Percentiles rank a stretch among this genome's conserved stretches.
Evolutionary conservation across 257 asterid species (phyloP).

Genomic region (Solanum piurae): DNA sequence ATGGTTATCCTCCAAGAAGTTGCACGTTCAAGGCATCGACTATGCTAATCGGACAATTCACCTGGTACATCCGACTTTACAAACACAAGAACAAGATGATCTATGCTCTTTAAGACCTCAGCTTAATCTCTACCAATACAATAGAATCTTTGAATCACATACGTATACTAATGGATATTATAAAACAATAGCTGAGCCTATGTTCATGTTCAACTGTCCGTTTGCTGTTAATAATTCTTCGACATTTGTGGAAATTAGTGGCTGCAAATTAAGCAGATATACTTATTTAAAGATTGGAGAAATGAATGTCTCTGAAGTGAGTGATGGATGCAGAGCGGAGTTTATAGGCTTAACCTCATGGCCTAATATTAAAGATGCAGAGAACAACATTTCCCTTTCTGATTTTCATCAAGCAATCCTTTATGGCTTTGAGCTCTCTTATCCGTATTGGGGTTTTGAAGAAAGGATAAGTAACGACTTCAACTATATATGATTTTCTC

Average conservation of each 20-base stretch:
- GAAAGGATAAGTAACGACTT: no score
- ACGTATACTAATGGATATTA: no score
- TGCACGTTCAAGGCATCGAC: not conserved
- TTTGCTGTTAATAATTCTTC: not conserved
- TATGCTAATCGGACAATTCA: no score
- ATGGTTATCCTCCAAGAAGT: not conserved
- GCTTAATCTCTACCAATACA: no score
- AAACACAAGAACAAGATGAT: no score
- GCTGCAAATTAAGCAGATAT: not conserved
- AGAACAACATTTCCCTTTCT: constrained; percentile 1
- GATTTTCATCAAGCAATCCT: constrained; percentile 7
- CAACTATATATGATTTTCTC: no score
- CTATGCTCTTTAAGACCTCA: not conserved
- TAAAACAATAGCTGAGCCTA: no score
- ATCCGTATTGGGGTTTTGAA: accelerated
- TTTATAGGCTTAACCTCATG: no score
- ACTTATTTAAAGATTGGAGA: constrained; percentile 9
- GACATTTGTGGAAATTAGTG: not conserved
- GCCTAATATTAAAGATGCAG: no score
- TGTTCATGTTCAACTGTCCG: constrained; percentile 8
- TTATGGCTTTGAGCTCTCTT: constrained; percentile 10
- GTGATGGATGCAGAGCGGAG: not conserved
- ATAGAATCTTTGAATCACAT: no score
- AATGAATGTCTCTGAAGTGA: not conserved
- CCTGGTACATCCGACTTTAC: not conserved